Base-by-base conservation (phyloP, 1,284 basidiomycete genomes). In the Ceratobasidium sp. region DNA sequence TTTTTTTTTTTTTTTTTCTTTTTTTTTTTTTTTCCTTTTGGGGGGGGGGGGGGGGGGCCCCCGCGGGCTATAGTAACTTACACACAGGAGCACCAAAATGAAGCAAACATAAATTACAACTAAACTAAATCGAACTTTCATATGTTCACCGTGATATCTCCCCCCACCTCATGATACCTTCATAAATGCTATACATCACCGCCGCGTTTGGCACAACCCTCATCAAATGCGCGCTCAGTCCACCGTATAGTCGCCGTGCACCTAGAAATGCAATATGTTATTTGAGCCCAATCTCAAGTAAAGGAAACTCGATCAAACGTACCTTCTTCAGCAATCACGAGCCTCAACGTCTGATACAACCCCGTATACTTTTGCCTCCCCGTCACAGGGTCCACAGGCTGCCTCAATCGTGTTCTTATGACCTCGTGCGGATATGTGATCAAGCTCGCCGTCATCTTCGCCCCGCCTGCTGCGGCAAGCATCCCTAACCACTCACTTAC, bases 391-490 rank as follows among this genome's bases (percentile, higher is more conserved):
- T 90, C 86, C 22, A 87, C 85, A 0, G 94, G 94, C 83, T 99
- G 97, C 76, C 97, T 87, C 64, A 99, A 85, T 54, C 97, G 89
- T 46, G 97, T 99, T 39, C 97, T 91, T 43, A 99, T 54, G 73
- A 94, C 96, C 87, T 98, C 96, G 80, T 98, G 96, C 53, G 96
- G 96, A 84, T 98, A 98, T 1, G 96, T 98, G 79, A 98, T 94
- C 62, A 98, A 82, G 78, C 90, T 95, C 0, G 96, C 96, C 16
- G 98, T 90, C 78, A 94, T 91, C 83, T 99, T 99, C 6, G 98
- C 96, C 22, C 90, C 90, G 1, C 97, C 98, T 0, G 96, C 96
- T 53, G 96, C 96, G 1, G 90, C 93, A 9, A 98, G 84, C 88
- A 96, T 95, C 2, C 91, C 92, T 0, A 86, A 77, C 91, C 92